phyloP scores from a whole-genome alignment of 331 rosid species.

The Acacia pycnantha region DNA sequence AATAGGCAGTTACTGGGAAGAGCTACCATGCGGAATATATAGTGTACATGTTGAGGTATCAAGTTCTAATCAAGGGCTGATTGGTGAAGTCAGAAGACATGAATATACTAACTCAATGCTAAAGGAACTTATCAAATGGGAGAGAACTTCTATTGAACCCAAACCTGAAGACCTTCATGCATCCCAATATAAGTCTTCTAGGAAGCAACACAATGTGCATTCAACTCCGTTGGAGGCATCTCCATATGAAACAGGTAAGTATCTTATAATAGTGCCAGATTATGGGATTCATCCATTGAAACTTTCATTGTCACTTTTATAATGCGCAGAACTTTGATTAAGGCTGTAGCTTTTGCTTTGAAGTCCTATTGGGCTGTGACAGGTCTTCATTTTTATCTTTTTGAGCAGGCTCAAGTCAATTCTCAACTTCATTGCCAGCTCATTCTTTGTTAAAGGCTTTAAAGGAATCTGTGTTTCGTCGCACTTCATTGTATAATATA shows the following conservation, averaged over 20 bases:
- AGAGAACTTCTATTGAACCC: constrained; percentile 72
- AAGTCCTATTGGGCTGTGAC: constrained; percentile 28
- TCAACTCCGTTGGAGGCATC: constrained; percentile 33
- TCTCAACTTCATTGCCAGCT: constrained; percentile 46
- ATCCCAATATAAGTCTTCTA: constrained; percentile 29
- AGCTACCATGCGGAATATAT: constrained; percentile 88
- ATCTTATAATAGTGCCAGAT: constrained; percentile 12
- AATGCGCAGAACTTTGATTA: constrained; percentile 19
- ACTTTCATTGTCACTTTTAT: constrained; percentile 17
- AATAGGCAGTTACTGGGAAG: constrained; percentile 76
- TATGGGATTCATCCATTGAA: constrained; percentile 16
- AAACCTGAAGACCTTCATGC: constrained; percentile 41
- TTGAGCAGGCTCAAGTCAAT: constrained; percentile 39
- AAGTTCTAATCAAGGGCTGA: constrained; percentile 36
- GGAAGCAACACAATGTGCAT: constrained; percentile 29
- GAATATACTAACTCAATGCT: constrained; percentile 66
- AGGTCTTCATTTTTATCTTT: constrained; percentile 1
- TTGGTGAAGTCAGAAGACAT: constrained; percentile 64
- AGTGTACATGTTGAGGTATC: constrained; percentile 48
- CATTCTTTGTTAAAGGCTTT: constrained; percentile 56
- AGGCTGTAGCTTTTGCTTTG: constrained; percentile 6
- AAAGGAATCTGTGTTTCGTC: constrained; percentile 74
- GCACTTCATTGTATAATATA: constrained; percentile 67
- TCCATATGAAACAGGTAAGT: constrained; percentile 49
- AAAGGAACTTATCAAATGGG: constrained; percentile 74